These are phyloP conservation scores for Pseudocercospora fuligena DNA, from an alignment of 2,329 filamentous ascomycete species.

Conservation along the genomic window DNA sequence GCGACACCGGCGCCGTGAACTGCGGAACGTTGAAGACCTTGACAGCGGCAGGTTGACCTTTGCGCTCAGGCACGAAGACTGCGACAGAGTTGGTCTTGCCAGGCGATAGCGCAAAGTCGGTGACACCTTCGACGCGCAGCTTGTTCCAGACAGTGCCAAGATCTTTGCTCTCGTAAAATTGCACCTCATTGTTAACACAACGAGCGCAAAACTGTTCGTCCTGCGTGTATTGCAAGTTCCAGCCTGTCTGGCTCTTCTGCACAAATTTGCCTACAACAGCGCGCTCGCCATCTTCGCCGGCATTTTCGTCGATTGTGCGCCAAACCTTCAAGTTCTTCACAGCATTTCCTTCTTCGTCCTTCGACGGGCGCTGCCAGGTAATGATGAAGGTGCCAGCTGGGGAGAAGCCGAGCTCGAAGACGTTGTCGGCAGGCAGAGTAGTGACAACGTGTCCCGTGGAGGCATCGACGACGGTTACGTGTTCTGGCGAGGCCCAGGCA, in stretches of 20 bases:
- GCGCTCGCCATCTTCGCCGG: conserved; percentile 67
- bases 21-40: conserved; percentile 93
- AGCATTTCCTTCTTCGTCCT: conserved; percentile 92
- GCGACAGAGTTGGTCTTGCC: conserved; percentile 90
- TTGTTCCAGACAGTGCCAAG: conserved; percentile 92
- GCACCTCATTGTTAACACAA: conserved; percentile 93
- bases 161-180: conserved; percentile 91
- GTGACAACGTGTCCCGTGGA: conserved; percentile 75
- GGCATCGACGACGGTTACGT: conserved; percentile 83
- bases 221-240: conserved; percentile 95
- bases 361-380: conserved; percentile 91
- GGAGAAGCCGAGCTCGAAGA: conserved; percentile 94
- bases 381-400: conserved; percentile 90
- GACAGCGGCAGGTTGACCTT: conserved; percentile 92
- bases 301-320: conserved; percentile 74
- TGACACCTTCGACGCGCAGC: conserved; percentile 85
- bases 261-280: conserved; percentile 84
- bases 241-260: conserved; percentile 92
- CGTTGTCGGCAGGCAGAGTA: conserved; percentile 76
- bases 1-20: conserved; percentile 81
- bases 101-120: conserved; percentile 86
- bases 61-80: conserved; percentile 89
- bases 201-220: conserved; percentile 95
- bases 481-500: conserved; percentile 88
- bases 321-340: conserved; percentile 97